Conservation (phyloP, 139 green algal genomes). For the Desmodesmus armatus region DNA sequence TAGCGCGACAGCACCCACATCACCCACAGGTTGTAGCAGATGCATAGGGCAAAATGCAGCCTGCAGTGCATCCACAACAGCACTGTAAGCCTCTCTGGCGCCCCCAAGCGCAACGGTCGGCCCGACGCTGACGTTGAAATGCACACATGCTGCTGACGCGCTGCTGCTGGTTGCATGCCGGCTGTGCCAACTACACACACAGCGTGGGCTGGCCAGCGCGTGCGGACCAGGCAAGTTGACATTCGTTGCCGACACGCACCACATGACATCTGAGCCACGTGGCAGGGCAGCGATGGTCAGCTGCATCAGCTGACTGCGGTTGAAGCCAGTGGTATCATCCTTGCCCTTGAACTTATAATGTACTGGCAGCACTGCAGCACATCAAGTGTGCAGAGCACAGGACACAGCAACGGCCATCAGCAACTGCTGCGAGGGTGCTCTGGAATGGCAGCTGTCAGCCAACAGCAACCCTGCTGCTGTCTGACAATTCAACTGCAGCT, state of each 20-base stretch:
- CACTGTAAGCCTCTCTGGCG: background rate
- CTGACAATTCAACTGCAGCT: background rate
- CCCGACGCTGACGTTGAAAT: background rate
- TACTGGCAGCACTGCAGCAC: slow-evolving; percentile 36
- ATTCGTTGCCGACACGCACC: slow-evolving; percentile 8
- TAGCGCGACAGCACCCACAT: slow-evolving; percentile 56
- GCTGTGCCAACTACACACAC: no score
- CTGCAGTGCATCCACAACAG: background rate
- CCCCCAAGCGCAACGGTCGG: background rate
- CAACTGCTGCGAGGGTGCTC: background rate
- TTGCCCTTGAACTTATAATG: slow-evolving; percentile 23
- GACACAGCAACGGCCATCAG: background rate
- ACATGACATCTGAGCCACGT: slow-evolving; percentile 23
- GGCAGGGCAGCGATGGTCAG: slow-evolving; percentile 45
- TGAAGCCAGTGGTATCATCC: background rate
- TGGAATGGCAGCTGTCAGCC: background rate
- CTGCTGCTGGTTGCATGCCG: no score
- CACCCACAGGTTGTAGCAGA: slow-evolving; percentile 49
- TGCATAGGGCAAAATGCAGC: slow-evolving; percentile 50
- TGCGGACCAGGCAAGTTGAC: no score
- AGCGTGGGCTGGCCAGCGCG: no score
- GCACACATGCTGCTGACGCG: background rate
- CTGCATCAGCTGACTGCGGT: slow-evolving; percentile 39
- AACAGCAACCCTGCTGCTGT: background rate
- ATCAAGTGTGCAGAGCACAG: no score